Percentiles rank a stretch among this genome's conserved stretches.
phyloP scores from a whole-genome alignment of 208 protist genomes.

The Vickermania spadyakhi region DNA sequence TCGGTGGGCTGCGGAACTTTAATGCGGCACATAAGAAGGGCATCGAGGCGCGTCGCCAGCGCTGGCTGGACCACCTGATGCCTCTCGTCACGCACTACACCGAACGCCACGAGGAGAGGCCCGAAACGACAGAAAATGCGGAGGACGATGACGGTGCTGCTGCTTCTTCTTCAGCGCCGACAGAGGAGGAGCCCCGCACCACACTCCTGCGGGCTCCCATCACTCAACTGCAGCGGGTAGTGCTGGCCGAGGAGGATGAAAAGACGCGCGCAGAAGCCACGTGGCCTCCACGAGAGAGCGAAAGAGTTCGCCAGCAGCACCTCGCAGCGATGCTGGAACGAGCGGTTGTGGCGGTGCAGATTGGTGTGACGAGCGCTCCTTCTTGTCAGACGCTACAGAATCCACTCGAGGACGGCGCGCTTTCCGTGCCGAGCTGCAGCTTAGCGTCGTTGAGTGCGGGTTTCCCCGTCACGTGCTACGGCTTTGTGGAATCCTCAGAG shows the following conservation, averaged over 20 bases:
- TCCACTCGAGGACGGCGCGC: no score
- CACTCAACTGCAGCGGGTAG: conserved; percentile 10
- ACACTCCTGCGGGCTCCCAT: conserved; percentile 21
- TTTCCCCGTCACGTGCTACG: conserved; percentile 70
- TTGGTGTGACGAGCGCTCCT: conserved; percentile 2
- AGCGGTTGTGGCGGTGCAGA: conserved; percentile 60
- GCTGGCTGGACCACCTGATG: conserved; percentile 52
- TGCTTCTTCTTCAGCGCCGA: background rate
- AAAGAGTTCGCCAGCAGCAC: conserved; percentile 17
- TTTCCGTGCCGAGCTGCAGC: conserved; percentile 16
- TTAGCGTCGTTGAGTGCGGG: conserved; percentile 28
- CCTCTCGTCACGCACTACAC: conserved; percentile 47
- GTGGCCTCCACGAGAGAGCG: no score
- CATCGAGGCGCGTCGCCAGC: conserved; percentile 25
- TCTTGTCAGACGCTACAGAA: background rate
- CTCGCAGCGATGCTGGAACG: conserved; percentile 60
- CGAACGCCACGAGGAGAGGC: conserved; percentile 2
- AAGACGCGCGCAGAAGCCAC: background rate
- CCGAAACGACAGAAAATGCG: background rate
- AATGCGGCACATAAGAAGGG: conserved; percentile 18
- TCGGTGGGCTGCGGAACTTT: conserved; percentile 1
- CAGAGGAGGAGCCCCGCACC: conserved; percentile 3
- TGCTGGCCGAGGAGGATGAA: conserved; percentile 20
- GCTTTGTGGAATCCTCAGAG: conserved; percentile 43
- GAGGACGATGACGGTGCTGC: background rate